A percentile compares a stretch with the other conserved stretches of the same genome.
phyloP scores from a whole-genome alignment of 371 early-diverging fungal species.

The Apophysomyces ossiformis region DNA sequence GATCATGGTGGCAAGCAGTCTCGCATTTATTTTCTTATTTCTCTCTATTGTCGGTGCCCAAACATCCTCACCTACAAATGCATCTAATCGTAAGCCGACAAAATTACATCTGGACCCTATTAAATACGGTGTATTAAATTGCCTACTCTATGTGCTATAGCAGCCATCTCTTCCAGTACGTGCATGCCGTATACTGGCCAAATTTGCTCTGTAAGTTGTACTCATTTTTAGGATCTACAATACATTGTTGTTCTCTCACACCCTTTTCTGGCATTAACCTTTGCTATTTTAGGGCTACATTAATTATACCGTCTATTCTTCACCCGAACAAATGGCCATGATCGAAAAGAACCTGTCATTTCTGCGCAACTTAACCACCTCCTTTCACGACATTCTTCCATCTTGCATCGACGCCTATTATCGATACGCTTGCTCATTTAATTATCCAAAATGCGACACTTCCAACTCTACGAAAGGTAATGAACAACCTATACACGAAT shows the following conservation, averaged over 20 bases:
- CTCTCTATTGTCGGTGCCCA: not conserved
- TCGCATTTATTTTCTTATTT: not conserved
- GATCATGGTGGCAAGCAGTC: slow-evolving; percentile 6
- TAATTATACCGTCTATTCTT: slow-evolving; percentile 39
- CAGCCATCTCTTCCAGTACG: not conserved
- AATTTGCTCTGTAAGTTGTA: slow-evolving; percentile 19
- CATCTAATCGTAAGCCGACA: slow-evolving; percentile 1
- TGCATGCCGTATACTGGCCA: slow-evolving; percentile 16
- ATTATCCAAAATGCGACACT: slow-evolving; percentile 40
- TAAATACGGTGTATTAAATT: not conserved
- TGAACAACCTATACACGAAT: slow-evolving; percentile 4
- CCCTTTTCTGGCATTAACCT: not conserved
- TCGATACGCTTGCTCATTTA: slow-evolving; percentile 43
- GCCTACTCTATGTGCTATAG: not conserved
- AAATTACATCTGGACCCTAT: too few relatives aligned
- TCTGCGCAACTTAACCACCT: slow-evolving; percentile 13
- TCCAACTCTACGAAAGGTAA: slow-evolving; percentile 10
- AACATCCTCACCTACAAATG: not conserved
- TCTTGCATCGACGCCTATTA: slow-evolving; percentile 45
- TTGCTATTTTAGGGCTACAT: slow-evolving; percentile 29
- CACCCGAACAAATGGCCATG: slow-evolving; percentile 19
- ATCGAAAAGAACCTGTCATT: slow-evolving; percentile 30
- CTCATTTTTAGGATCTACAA: not conserved
- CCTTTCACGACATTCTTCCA: slow-evolving; percentile 28
- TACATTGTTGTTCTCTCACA: not conserved